A percentile compares a stretch with the other conserved stretches of the same genome.
phyloP scores from a whole-genome alignment of 2,329 filamentous ascomycete species.

The Cadophora sp. region DNA sequence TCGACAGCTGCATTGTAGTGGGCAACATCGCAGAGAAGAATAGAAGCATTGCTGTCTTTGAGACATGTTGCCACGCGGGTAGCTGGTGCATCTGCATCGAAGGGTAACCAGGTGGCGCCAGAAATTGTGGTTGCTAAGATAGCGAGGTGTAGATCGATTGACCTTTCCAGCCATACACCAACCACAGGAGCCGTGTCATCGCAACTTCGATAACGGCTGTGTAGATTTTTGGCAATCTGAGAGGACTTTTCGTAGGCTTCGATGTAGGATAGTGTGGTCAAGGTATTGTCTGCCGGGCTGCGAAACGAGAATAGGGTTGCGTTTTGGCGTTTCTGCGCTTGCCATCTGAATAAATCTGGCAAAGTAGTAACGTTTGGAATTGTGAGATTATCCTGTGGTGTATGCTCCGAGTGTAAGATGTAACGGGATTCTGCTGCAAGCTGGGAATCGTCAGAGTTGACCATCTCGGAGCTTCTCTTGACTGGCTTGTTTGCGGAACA shows the following conservation, averaged over 20 bases:
- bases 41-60: slow-evolving; percentile 12
- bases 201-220: background rate
- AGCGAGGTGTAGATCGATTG: slow-evolving; percentile 22
- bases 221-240: background rate
- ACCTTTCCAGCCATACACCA: slow-evolving; percentile 20
- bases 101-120: slow-evolving; percentile 16
- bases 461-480: background rate
- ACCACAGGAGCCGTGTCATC: slow-evolving; percentile 8
- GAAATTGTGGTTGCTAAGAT: slow-evolving; percentile 21
- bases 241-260: slow-evolving; percentile 10
- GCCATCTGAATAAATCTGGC: slow-evolving; percentile 14
- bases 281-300: background rate
- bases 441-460: background rate
- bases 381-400: background rate
- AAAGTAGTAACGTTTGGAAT: slow-evolving; percentile 13
- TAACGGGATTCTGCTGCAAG: background rate
- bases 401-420: slow-evolving; percentile 1
- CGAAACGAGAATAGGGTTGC: slow-evolving; percentile 16
- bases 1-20: slow-evolving; percentile 9
- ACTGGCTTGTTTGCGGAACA: background rate
- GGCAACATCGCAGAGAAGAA: slow-evolving; percentile 14
- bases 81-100: slow-evolving; percentile 4
- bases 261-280: slow-evolving; percentile 5
- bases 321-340: slow-evolving; percentile 1
- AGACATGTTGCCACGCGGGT: slow-evolving; percentile 6